Evolutionary conservation across 106 monocot species (phyloP), one percentile per base, ranked within the genome.

Genomic region (Dioscorea dumetorum): DNA sequence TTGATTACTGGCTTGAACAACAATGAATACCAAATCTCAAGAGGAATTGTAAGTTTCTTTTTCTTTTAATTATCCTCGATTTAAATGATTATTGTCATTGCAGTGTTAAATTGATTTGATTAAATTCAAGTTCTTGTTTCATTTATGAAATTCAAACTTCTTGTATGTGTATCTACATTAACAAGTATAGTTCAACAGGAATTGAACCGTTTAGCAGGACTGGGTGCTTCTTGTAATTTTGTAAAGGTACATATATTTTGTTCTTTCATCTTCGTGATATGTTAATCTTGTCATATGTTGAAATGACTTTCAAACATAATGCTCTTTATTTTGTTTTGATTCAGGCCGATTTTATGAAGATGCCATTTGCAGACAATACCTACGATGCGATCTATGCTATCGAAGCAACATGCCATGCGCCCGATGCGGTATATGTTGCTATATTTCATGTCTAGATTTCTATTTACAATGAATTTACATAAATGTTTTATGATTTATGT

Each of bases 371-470:
- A 53, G 97, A 90, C 33, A 79, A 79, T 57, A 79, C 79, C 2
- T 99, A 86, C 67, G 92, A 99, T 87, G 97, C 87, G 24, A 70
- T 99, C 57, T 99, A 99, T 79, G 97, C 97, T 24, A 92, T 99
- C 41, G 97, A 99, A 80, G 97, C 97, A 66, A 99, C 97, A 22
- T 99, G 97, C 53, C 97, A 99, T 87, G 92, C 97, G n/a, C 97
- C 92, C 61, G 92, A 99, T 84, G 82, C 80, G 62, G 95, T 97
- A 84, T 28, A 28, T 14, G 67, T 17, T 32, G 57, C 32, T 49
- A 23, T 62, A 23, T 33, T 50, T 16, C 58, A 70, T 51, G 58
- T 54, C 54, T 54, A 8, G 4, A 18, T 4, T 18, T 54, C 32
- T 22, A 24, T 32, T 61, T 15, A 68, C n/a, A 33, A 34, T 28